Evolutionary conservation across 805 yeast genomes (phyloP).

Genomic region (Saturnispora galanensis): DNA sequence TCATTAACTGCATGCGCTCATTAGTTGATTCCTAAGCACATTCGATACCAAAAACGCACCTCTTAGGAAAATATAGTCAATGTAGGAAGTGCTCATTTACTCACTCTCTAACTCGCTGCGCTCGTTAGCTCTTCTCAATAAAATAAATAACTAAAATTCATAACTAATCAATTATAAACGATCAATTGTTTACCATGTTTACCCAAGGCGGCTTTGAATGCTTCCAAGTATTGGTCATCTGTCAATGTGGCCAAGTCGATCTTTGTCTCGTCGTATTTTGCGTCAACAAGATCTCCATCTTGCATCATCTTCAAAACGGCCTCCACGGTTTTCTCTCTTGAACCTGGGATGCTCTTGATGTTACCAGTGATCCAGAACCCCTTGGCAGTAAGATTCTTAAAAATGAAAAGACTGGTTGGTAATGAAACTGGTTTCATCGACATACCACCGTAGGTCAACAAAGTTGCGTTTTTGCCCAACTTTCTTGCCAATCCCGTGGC

Average conservation of each 20-base stretch:
- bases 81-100: no score
- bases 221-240: constrained; percentile 33
- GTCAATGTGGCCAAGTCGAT: constrained; percentile 24
- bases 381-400: constrained; percentile 72
- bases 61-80: no score
- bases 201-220: constrained; percentile 35
- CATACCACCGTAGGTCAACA: constrained; percentile 97
- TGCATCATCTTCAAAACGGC: constrained; percentile 50
- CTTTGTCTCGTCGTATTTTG: constrained; percentile 34
- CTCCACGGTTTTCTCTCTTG: constrained; percentile 45
- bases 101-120: no score
- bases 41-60: no score
- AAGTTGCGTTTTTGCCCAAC: constrained; percentile 58
- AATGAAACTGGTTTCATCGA: constrained; percentile 88
- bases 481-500: constrained; percentile 78
- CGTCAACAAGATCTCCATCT: constrained; percentile 42
- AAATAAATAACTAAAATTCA: background rate
- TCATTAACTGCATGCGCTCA: no score
- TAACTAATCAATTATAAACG: constrained; percentile 16
- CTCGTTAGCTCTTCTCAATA: background rate
- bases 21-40: no score
- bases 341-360: constrained; percentile 47
- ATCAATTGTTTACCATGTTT: constrained; percentile 37
- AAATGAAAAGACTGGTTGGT: constrained; percentile 83
- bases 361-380: constrained; percentile 92